Evolutionary conservation across 805 yeast species (phyloP).

Genomic region (Kazachstania africana): DNA sequence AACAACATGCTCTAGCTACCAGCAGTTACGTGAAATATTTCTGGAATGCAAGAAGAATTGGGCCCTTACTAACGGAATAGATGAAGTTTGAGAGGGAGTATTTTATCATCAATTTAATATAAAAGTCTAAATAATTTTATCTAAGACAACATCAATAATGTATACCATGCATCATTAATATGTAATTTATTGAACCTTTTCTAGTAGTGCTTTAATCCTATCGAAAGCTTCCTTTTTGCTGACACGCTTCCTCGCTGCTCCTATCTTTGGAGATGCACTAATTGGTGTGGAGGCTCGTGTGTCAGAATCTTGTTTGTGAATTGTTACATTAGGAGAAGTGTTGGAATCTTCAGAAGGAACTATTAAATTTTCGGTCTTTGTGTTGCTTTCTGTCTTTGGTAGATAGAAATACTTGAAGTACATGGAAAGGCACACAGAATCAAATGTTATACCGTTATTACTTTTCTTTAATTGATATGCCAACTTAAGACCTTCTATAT

Average conservation of each 20-base stretch:
- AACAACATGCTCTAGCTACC: constrained; percentile 44
- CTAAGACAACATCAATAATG: too few relatives aligned
- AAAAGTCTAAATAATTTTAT: too few relatives aligned
- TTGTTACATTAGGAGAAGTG: neutral
- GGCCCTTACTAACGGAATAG: constrained; percentile 27
- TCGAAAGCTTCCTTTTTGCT: constrained; percentile 27
- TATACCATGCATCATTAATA: too few relatives aligned
- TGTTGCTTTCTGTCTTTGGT: constrained; percentile 6
- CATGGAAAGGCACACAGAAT: constrained; percentile 20
- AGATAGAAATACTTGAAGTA: constrained; percentile 21
- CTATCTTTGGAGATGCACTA: constrained; percentile 4
- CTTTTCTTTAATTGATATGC: constrained; percentile 24
- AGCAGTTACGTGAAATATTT: constrained; percentile 40
- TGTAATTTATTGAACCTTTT: constrained; percentile 10
- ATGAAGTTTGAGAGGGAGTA: too few relatives aligned
- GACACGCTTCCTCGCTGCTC: constrained; percentile 18
- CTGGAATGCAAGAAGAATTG: constrained; percentile 44
- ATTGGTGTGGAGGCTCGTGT: neutral
- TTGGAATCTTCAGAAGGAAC: neutral
- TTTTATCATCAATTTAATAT: too few relatives aligned
- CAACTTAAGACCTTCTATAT: constrained; percentile 14
- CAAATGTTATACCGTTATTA: constrained; percentile 23
- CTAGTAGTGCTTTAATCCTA: constrained; percentile 16
- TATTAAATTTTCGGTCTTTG: neutral
- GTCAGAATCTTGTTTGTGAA: too few relatives aligned